A percentile compares a stretch with the other conserved stretches of the same genome.
Conservation (phyloP, 441 rosid species). For the Theobroma grandiflorum region DNA sequence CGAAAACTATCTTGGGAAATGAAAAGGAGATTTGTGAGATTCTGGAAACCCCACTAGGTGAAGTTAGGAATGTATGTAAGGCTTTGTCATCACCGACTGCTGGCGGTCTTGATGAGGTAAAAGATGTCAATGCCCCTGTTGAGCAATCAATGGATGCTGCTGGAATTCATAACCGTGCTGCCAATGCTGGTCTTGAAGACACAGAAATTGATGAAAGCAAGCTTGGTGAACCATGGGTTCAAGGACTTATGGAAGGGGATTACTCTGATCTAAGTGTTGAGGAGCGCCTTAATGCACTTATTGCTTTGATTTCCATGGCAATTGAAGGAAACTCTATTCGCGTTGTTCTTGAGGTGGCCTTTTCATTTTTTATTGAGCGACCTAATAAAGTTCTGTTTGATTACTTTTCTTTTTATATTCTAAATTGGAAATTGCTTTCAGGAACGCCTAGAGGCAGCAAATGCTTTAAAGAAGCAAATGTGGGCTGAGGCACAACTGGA, state of each 20-base stretch:
- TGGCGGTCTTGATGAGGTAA: conserved; percentile 39
- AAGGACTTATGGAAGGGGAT: conserved; percentile 83
- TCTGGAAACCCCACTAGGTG: conserved; percentile 43
- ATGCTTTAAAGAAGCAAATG: conserved; percentile 88
- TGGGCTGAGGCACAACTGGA: conserved; percentile 95
- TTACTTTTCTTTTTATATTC: conserved; percentile 21
- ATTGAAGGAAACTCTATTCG: conserved; percentile 80
- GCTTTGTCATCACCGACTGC: conserved; percentile 43
- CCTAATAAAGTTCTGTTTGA: conserved; percentile 3
- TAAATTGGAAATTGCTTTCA: conserved; percentile 42
- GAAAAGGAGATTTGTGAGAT: conserved; percentile 42
- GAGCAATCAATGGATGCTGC: conserved; percentile 38
- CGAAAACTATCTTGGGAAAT: conserved; percentile 42
- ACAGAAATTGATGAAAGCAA: conserved; percentile 67
- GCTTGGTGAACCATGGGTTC: conserved; percentile 85
- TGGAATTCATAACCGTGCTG: conserved; percentile 32
- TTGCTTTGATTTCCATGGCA: conserved; percentile 73
- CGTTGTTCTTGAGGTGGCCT: conserved; percentile 69
- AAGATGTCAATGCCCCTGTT: conserved; percentile 30
- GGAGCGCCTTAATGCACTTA: conserved; percentile 85
- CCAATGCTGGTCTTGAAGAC: conserved; percentile 42
- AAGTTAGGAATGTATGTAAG: conserved; percentile 32
- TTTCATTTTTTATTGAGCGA: conserved; percentile 16
- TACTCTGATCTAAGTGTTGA: conserved; percentile 77
- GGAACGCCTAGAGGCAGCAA: conserved; percentile 93